Percentiles rank a stretch among this genome's conserved stretches.
Evolutionary conservation across 2,329 filamentous ascomycete genomes (phyloP).

Genomic region (Trichophyton simii): DNA sequence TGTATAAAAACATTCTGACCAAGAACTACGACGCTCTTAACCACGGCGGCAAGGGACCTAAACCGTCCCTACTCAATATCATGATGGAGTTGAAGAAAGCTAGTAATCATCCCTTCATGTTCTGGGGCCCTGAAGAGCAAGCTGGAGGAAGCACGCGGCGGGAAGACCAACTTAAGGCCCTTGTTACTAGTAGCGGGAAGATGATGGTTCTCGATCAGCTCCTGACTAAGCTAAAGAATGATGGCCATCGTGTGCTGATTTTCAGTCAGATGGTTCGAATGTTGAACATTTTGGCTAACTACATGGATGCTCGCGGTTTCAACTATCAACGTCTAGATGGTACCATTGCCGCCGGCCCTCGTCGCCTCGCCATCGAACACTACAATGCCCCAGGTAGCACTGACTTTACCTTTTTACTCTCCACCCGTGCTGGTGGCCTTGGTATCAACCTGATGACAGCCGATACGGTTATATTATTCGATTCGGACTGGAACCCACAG

Average conservation of each 20-base stretch:
- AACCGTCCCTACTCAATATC: constrained; percentile 90
- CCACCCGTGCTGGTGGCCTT: constrained; percentile 84
- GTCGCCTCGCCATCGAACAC: constrained; percentile 91
- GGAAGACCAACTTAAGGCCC: constrained; percentile 79
- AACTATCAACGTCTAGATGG: constrained; percentile 91
- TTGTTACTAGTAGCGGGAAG: constrained; percentile 96
- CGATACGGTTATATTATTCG: constrained; percentile 87
- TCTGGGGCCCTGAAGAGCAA: constrained; percentile 81
- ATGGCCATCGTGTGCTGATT: constrained; percentile 89
- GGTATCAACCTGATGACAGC: constrained; percentile 95
- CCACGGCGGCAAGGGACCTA: constrained; percentile 78
- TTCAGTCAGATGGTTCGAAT: constrained; percentile 99
- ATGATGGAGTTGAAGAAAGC: constrained; percentile 99
- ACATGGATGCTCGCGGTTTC: constrained; percentile 84
- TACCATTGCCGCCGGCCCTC: constrained; percentile 76
- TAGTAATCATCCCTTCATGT: constrained; percentile 98
- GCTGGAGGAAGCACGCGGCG: constrained; percentile 66
- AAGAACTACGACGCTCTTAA: constrained; percentile 92
- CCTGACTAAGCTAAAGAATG: constrained; percentile 82
- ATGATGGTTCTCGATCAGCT: constrained; percentile 98
- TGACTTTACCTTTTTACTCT: constrained; percentile 92
- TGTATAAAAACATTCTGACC: constrained; percentile 97
- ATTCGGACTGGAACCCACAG: constrained; percentile 97
- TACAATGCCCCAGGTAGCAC: constrained; percentile 95
- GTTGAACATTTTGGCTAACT: constrained; percentile 90